These are phyloP conservation scores for Ogataea pignaliae DNA, from an alignment of 805 yeast species.

Conservation along the genomic window DNA sequence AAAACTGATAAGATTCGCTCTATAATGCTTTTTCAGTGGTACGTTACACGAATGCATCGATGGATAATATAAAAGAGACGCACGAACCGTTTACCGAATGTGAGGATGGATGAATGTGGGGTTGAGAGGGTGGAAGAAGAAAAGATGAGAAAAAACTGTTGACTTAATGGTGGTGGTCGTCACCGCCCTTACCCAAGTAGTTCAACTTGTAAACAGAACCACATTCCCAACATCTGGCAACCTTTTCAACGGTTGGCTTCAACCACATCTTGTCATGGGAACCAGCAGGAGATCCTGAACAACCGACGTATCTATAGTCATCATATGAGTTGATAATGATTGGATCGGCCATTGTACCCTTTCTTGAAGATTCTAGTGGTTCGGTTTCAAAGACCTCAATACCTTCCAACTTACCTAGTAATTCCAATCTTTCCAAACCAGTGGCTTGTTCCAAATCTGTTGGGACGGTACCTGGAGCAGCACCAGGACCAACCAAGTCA, in stretches of 20 bases:
- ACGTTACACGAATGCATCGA: too few relatives aligned
- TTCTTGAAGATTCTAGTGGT: constrained; percentile 84
- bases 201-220: constrained; percentile 91
- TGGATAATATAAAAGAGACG: too few relatives aligned
- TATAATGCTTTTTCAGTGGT: too few relatives aligned
- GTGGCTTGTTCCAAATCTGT: constrained; percentile 95
- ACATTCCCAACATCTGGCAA: constrained; percentile 98
- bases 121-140: not conserved
- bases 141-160: not conserved
- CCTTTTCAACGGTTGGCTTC: constrained; percentile 75
- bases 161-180: constrained; percentile 48
- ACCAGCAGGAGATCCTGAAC: constrained; percentile 94
- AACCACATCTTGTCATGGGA: constrained; percentile 91
- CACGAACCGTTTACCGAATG: too few relatives aligned
- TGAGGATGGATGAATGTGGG: not conserved
- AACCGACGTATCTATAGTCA: constrained; percentile 92
- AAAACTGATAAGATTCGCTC: too few relatives aligned
- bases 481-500: constrained; percentile 88
- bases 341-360: constrained; percentile 88
- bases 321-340: constrained; percentile 85
- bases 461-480: constrained; percentile 77
- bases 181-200: constrained; percentile 75
- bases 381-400: constrained; percentile 87
- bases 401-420: constrained; percentile 93
- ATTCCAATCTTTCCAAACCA: constrained; percentile 95